Conservation (phyloP, 495 filamentous ascomycete genomes). For the Hypoxylon subgilvum region DNA sequence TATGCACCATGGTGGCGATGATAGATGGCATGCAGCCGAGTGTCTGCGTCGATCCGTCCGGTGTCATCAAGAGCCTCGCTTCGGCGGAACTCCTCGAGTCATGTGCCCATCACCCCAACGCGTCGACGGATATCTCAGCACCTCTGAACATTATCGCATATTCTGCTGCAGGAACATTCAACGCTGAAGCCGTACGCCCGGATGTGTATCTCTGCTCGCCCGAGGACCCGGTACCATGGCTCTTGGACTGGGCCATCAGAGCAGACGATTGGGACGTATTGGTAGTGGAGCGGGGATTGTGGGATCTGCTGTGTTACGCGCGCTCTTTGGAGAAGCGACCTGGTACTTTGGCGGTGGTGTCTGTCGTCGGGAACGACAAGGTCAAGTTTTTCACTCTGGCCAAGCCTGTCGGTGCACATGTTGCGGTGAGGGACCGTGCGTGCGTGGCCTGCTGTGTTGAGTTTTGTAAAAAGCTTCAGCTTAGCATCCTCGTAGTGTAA, state of each 20-base stretch:
- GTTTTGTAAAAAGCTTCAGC: conserved; percentile 14
- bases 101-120: conserved; percentile 1
- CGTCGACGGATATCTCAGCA: not conserved
- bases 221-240: conserved; percentile 8
- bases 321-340: not conserved
- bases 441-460: conserved; percentile 9
- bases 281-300: not conserved
- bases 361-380: not conserved
- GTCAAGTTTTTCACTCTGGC: conserved; percentile 1
- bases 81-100: conserved; percentile 8
- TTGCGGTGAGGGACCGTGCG: conserved; percentile 8
- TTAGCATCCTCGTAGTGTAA: conserved; percentile 10
- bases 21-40: not conserved
- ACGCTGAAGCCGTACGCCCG: not conserved
- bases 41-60: not conserved
- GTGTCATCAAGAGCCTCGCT: conserved; percentile 1
- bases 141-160: too few species aligned
- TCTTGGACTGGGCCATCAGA: conserved; percentile 10
- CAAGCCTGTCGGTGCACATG: conserved; percentile 19
- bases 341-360: not conserved
- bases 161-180: too few species aligned
- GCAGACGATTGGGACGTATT: not conserved
- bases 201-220: conserved; percentile 8
- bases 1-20: not conserved
- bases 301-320: not conserved